Evolutionary conservation across 129 eudicot species (phyloP).

Genomic region (Sambucus nigra): DNA sequence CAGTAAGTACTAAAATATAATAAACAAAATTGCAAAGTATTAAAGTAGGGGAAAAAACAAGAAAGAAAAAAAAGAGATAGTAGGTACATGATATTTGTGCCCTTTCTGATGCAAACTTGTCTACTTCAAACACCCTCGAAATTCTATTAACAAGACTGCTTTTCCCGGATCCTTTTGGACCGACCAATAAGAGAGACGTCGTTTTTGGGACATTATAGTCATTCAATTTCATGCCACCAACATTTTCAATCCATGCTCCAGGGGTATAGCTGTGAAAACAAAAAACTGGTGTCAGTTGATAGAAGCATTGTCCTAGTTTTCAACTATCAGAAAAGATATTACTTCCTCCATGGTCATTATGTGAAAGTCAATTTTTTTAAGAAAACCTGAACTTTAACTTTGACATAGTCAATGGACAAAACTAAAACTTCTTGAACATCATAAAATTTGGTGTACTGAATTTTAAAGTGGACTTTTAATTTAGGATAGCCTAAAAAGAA

Average conservation of each 20-base stretch:
- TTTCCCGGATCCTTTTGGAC: conserved; percentile 86
- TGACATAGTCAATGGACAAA: no score
- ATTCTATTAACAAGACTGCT: conserved; percentile 77
- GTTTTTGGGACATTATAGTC: conserved; percentile 51
- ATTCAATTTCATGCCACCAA: conserved; percentile 28
- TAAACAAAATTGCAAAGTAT: background rate
- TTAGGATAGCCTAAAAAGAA: no score
- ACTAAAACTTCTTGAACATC: no score
- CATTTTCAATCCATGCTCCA: conserved; percentile 61
- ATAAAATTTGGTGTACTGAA: no score
- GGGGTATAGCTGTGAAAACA: conserved; percentile 53
- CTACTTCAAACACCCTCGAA: conserved; percentile 60
- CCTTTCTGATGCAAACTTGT: conserved; percentile 53
- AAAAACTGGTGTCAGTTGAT: background rate
- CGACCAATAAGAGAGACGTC: conserved; percentile 51
- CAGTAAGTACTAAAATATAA: background rate
- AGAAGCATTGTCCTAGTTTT: conserved; percentile 23
- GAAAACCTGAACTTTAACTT: no score
- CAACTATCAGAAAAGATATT: no score
- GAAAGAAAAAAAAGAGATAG: background rate
- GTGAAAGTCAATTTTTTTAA: no score
- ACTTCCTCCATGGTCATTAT: no score
- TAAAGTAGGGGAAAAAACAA: background rate
- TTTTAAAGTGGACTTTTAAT: no score
- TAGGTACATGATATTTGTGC: conserved; percentile 80